These are phyloP conservation scores for Colletotrichum higginsianum DNA, from an alignment of 2,329 filamentous ascomycete genomes.

Conservation along the genomic window DNA sequence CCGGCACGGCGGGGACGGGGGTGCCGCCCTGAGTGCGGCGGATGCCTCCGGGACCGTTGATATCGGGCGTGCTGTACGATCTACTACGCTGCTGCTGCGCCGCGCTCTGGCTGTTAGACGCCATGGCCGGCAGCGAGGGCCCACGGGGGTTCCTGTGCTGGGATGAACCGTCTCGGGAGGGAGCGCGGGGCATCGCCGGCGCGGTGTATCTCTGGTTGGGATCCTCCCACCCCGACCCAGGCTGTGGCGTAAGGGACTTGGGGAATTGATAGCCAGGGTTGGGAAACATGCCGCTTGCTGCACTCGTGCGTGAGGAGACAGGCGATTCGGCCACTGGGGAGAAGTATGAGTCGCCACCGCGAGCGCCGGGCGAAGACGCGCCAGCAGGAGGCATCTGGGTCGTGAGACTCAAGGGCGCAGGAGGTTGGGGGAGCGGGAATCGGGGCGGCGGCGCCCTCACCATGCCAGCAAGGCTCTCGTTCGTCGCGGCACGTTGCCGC, in stretches of 20 bases:
- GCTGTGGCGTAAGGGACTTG: constrained; percentile 78
- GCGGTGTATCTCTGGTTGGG: constrained; percentile 87
- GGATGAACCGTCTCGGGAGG: constrained; percentile 82
- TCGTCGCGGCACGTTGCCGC: constrained; percentile 82
- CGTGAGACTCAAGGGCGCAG: constrained; percentile 78
- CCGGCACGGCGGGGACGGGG: constrained; percentile 79
- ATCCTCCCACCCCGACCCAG: constrained; percentile 79
- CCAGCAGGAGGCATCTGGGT: constrained; percentile 60
- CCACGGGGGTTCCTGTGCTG: constrained; percentile 78
- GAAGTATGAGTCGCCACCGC: constrained; percentile 89
- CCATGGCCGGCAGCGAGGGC: constrained; percentile 85
- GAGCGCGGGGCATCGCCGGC: constrained; percentile 85
- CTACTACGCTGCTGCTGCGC: constrained; percentile 81
- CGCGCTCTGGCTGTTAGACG: constrained; percentile 68
- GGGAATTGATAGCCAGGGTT: constrained; percentile 76
- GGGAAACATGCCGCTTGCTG: constrained; percentile 80
- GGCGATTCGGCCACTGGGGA: constrained; percentile 88
- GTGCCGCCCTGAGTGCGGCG: constrained; percentile 68
- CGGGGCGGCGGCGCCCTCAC: constrained; percentile 76
- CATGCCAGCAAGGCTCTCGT: constrained; percentile 75
- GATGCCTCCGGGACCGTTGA: constrained; percentile 78
- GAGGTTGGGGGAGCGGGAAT: constrained; percentile 76
- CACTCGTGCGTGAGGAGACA: constrained; percentile 81
- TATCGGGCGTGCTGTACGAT: constrained; percentile 96
- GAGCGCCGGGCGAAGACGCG: constrained; percentile 72